Conservation (phyloP, 1,284 basidiomycete genomes). For the Fereydounia khargensis region DNA sequence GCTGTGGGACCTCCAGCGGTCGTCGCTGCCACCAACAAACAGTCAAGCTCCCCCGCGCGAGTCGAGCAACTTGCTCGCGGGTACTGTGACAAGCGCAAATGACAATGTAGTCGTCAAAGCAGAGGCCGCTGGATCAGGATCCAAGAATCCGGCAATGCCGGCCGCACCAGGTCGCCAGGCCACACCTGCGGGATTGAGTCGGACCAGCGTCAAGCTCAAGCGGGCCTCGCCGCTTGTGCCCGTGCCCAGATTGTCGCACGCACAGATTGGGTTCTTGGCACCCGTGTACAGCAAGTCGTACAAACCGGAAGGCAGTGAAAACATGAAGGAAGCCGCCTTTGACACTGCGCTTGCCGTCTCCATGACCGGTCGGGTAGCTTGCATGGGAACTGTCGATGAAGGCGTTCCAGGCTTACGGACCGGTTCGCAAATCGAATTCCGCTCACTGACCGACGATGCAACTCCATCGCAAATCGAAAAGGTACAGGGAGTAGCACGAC, state of each 20-base stretch:
- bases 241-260: too few relatives aligned
- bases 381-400: conserved; percentile 1
- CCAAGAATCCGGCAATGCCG: conserved; percentile 1
- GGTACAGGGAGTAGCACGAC: conserved; percentile 15
- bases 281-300: background rate
- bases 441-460: background rate
- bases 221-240: conserved; percentile 1
- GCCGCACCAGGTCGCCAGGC: too few relatives aligned
- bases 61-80: too few relatives aligned
- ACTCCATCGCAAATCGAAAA: conserved; percentile 7
- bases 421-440: too few relatives aligned
- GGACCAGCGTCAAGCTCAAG: background rate
- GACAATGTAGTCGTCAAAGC: conserved; percentile 2
- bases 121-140: too few relatives aligned
- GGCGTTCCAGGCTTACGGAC: too few relatives aligned
- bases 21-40: too few relatives aligned
- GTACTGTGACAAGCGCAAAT: too few relatives aligned
- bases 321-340: background rate
- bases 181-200: too few relatives aligned
- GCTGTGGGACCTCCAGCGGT: conserved; percentile 18
- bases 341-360: conserved; percentile 17
- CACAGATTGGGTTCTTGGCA: background rate
- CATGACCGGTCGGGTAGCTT: conserved; percentile 9
- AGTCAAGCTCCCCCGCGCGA: too few relatives aligned
- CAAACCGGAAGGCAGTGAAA: conserved; percentile 4